These are phyloP conservation scores for Colletotrichum sp. DNA, from an alignment of 2,329 filamentous ascomycete species.

Conservation along the genomic window DNA sequence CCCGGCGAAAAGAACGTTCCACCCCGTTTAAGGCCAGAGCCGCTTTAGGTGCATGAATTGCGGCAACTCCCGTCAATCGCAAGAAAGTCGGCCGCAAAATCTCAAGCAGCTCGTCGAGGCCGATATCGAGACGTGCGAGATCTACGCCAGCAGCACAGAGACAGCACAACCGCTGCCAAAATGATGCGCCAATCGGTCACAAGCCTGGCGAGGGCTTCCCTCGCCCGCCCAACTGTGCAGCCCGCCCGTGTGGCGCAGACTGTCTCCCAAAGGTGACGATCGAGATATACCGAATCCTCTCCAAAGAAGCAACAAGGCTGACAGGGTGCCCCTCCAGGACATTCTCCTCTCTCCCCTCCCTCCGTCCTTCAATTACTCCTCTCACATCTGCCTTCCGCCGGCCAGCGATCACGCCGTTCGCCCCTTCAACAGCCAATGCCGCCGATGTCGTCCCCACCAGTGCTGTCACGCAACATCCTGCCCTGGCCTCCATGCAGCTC, in stretches of 20 bases:
- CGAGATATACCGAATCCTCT: background rate
- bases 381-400: conserved; percentile 34
- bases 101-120: background rate
- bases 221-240: background rate
- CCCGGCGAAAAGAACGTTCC: background rate
- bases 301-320: background rate
- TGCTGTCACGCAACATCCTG: conserved; percentile 57
- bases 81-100: conserved; percentile 16
- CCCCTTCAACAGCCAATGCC: conserved; percentile 28
- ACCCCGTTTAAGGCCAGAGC: background rate
- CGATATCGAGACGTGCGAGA: background rate
- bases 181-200: conserved; percentile 21
- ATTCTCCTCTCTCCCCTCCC: conserved; percentile 54
- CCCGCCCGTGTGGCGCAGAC: background rate
- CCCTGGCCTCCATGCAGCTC: conserved; percentile 54
- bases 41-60: conserved; percentile 1
- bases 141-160: background rate
- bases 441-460: conserved; percentile 51
- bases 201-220: background rate
- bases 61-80: conserved; percentile 5
- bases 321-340: conserved; percentile 34
- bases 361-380: conserved; percentile 51
- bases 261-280: background rate
- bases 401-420: conserved; percentile 33
- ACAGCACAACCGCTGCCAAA: background rate